Evolutionary conservation across 768 basidiomycete species (phyloP), one percentile per base, ranked within the genome.

Genomic region (Rhodotorula paludigena): DNA sequence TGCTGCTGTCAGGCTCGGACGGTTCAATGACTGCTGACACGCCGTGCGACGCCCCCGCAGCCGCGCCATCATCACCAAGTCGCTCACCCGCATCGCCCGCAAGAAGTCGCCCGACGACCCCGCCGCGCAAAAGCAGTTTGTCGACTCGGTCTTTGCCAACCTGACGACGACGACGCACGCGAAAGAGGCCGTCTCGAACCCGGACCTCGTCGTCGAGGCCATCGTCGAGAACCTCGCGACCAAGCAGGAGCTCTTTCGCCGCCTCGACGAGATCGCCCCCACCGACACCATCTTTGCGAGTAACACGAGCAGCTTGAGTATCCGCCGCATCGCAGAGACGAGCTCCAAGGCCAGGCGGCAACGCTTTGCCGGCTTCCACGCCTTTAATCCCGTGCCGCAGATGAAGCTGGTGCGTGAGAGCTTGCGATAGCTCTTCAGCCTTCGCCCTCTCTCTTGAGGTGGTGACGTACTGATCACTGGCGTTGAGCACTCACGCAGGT

Each of bases 141-240:
- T 80, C 76, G 28, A 64, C 58, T 48, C 58, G 42, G 74, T 79
- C 28, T 71, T 80, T 66, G 66, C 67, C 48, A 78, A 78, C 61
- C 76, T 81, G 55, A 69, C 69, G 56, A 78, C 77, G 0, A 80
- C 78, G 1, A 80, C 80, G 12, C 79, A 79, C 51, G 77, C 80
- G 5, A 71, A 38, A 3, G 74, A 76, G 48, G 79, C 79, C 2
- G 80, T 80, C 8, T 55, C 75, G 10, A 54, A 75, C 1, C 69
- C 78, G 3, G 80, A 82, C 66, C 65, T 81, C 44, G 80, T 82
- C 41, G 75, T 82, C 36, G 81, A 82, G 72, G 81, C 81, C 10
- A 81, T 82, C 59, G 79, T 82, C 63, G 81, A 82, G 64, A 77
- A 77, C 63, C 65, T 82, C 56, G 76, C 78, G 64, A 77, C 79